These are phyloP conservation scores for Metschnikowia vanudenii DNA, from an alignment of 805 yeast species.

Conservation along the genomic window DNA sequence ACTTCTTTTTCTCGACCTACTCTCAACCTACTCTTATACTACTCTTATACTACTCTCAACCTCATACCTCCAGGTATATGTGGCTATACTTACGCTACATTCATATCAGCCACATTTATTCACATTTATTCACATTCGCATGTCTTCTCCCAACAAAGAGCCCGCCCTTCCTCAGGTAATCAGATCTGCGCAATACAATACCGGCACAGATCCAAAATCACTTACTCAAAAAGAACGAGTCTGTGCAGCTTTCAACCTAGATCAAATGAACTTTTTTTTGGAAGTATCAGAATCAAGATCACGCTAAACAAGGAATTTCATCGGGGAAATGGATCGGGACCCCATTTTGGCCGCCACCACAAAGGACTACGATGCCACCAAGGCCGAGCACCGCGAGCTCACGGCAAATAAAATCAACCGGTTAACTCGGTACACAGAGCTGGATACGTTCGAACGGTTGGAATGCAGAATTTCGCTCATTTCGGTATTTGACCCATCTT, in stretches of 20 bases:
- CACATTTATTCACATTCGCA: too few relatives aligned
- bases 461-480: constrained; percentile 58
- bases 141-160: too few relatives aligned
- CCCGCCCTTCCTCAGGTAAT: constrained; percentile 10
- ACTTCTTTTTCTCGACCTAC: too few relatives aligned
- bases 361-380: constrained; percentile 56
- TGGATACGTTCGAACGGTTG: constrained; percentile 43
- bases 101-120: too few relatives aligned
- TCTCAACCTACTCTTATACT: too few relatives aligned
- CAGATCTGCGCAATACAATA: constrained; percentile 15
- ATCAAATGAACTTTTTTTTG: constrained; percentile 49
- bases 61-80: too few relatives aligned
- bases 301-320: constrained; percentile 43
- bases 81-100: too few relatives aligned
- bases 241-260: constrained; percentile 35
- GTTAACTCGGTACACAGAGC: constrained; percentile 60
- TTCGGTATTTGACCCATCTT: constrained; percentile 72
- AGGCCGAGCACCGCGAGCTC: constrained; percentile 54
- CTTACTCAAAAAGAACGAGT: constrained; percentile 46
- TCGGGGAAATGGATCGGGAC: constrained; percentile 64
- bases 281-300: constrained; percentile 51
- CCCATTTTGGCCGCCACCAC: constrained; percentile 58
- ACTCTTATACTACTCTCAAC: too few relatives aligned
- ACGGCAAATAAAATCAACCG: constrained; percentile 63
- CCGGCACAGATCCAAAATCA: constrained; percentile 35